phyloP scores from a whole-genome alignment of 805 yeast genomes.

The Yamadazyma akitaensis region DNA sequence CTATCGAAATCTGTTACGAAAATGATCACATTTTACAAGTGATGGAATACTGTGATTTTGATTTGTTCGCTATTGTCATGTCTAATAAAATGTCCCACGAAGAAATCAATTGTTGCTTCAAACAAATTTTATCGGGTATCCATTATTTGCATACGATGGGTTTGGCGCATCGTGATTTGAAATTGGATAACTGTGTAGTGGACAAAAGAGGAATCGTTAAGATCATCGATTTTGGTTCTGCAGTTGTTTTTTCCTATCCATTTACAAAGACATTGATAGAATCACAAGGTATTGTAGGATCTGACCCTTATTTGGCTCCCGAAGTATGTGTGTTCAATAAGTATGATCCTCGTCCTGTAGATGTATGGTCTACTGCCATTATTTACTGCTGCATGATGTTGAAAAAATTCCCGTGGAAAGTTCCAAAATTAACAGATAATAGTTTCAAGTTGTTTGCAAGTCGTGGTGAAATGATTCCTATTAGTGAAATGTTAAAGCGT shows the following conservation, averaged over 20 bases:
- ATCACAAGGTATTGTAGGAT: constrained; percentile 78
- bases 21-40: constrained; percentile 77
- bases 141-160: constrained; percentile 74
- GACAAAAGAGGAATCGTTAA: constrained; percentile 71
- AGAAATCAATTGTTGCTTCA: constrained; percentile 78
- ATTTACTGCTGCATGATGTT: constrained; percentile 85
- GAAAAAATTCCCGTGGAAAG: constrained; percentile 85
- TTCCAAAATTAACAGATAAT: constrained; percentile 66
- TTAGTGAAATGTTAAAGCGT: constrained; percentile 49
- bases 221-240: constrained; percentile 80
- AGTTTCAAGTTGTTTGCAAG: constrained; percentile 61
- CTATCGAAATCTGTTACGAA: constrained; percentile 70
- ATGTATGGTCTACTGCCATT: constrained; percentile 81
- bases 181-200: constrained; percentile 79
- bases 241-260: constrained; percentile 79
- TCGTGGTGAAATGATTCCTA: constrained; percentile 53
- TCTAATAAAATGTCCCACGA: constrained; percentile 77
- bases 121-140: constrained; percentile 71
- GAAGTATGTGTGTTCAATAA: constrained; percentile 59
- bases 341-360: constrained; percentile 77
- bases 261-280: constrained; percentile 55
- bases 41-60: constrained; percentile 91
- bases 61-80: constrained; percentile 85
- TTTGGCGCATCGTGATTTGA: constrained; percentile 78
- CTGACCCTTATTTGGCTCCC: constrained; percentile 85